These are phyloP conservation scores for Alternaria sp. DNA, from an alignment of 2,329 filamentous ascomycete genomes.

Conservation along the genomic window DNA sequence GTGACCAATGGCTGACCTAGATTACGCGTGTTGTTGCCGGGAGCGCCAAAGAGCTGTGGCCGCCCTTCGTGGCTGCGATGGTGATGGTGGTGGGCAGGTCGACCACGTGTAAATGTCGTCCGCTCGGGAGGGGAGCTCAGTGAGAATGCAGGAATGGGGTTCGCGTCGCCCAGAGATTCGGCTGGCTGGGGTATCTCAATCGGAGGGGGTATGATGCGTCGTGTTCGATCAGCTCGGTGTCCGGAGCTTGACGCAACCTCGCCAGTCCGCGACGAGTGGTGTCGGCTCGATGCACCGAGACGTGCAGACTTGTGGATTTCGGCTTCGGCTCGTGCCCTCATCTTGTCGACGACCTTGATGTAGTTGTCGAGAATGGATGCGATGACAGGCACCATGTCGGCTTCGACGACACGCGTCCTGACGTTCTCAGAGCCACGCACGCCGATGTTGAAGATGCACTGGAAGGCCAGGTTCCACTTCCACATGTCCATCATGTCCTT, in stretches of 20 bases:
- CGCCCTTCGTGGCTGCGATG: constrained; percentile 60
- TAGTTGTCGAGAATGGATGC: constrained; percentile 99
- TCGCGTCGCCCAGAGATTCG: constrained; percentile 67
- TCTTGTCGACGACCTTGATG: constrained; percentile 93
- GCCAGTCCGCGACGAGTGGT: constrained; percentile 54
- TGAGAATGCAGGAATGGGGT: constrained; percentile 69
- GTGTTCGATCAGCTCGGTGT: constrained; percentile 57
- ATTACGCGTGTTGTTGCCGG: constrained; percentile 51
- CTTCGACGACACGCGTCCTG: constrained; percentile 93
- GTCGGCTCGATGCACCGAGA: constrained; percentile 49
- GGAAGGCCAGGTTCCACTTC: constrained; percentile 99
- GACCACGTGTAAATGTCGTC: constrained; percentile 68
- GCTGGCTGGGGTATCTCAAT: constrained; percentile 73
- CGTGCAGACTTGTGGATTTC: constrained; percentile 72
- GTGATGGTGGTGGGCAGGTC: constrained; percentile 61
- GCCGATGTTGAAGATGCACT: constrained; percentile 98
- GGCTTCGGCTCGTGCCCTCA: constrained; percentile 83
- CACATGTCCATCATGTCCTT: constrained; percentile 99
- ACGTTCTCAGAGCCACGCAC: constrained; percentile 95
- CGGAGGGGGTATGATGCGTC: constrained; percentile 84
- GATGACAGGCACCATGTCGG: constrained; percentile 98
- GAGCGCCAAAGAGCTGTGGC: constrained; percentile 40
- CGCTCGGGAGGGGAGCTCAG: constrained; percentile 77
- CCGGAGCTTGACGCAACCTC: constrained; percentile 48
- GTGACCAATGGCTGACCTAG: constrained; percentile 73